Conservation (phyloP, 805 yeast species). For the Candida koratica region DNA sequence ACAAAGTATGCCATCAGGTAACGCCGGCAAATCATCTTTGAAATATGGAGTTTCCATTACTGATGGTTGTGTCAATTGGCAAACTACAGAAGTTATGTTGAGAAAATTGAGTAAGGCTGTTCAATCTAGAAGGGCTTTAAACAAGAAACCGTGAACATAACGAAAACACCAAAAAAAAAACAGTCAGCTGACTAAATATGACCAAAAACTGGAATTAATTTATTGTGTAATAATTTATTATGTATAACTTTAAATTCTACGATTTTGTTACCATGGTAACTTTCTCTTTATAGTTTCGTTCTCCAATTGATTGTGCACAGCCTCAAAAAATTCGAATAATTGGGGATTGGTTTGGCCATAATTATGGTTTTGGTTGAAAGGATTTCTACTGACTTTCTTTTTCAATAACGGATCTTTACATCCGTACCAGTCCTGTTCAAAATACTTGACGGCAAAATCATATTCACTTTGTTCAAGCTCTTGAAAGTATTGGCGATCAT, state of each 20-base stretch:
- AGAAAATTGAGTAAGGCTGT: conserved; percentile 75
- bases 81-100: conserved; percentile 70
- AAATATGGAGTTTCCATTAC: conserved; percentile 94
- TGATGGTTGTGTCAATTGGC: conserved; percentile 97
- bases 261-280: conserved; percentile 4
- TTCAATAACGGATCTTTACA: conserved; percentile 36
- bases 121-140: conserved; percentile 58
- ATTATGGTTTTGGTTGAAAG: conserved; percentile 42
- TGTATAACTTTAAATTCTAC: too few species aligned
- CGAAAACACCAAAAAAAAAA: too few species aligned
- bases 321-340: conserved; percentile 16
- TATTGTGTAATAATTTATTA: too few species aligned
- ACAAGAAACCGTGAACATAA: conserved; percentile 8
- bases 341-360: conserved; percentile 28
- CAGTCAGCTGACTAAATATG: too few species aligned
- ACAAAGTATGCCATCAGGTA: conserved; percentile 80
- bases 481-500: conserved; percentile 38
- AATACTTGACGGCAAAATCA: conserved; percentile 50
- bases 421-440: conserved; percentile 58
- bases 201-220: too few species aligned
- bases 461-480: conserved; percentile 48
- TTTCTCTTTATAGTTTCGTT: conserved; percentile 3
- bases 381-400: conserved; percentile 57
- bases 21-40: conserved; percentile 52
- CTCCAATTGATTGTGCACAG: conserved; percentile 11